Evolutionary conservation across 108 stramenopile genomes (phyloP).

Genomic region (Nitzschia sp.): DNA sequence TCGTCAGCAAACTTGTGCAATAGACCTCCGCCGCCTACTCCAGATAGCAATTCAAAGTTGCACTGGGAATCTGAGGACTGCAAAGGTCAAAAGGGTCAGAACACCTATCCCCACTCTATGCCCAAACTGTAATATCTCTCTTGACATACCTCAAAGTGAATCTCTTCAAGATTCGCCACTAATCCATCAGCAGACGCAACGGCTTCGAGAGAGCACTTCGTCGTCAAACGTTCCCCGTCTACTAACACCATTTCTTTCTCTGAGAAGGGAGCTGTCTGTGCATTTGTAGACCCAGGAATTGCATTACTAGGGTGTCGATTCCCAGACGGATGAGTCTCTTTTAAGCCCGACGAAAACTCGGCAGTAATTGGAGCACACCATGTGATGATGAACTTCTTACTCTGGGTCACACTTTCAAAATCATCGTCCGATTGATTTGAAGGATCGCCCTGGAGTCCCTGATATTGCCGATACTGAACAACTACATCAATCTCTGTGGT

Average conservation of each 20-base stretch:
- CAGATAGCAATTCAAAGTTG: conserved; percentile 16
- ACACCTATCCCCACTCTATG: neutral
- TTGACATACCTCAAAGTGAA: conserved; percentile 53
- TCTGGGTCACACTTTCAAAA: conserved; percentile 36
- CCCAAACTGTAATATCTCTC: neutral
- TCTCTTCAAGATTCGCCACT: conserved; percentile 38
- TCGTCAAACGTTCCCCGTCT: conserved; percentile 50
- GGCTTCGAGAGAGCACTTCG: conserved; percentile 49
- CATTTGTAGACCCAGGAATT: conserved; percentile 1
- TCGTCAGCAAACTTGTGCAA: conserved; percentile 25
- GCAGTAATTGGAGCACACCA: conserved; percentile 69
- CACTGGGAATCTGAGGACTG: neutral
- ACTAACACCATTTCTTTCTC: conserved; percentile 44
- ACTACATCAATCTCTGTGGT: conserved; percentile 46
- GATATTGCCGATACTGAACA: conserved; percentile 42
- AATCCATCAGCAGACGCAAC: conserved; percentile 39
- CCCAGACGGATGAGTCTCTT: conserved; percentile 55
- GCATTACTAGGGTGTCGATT: conserved; percentile 61
- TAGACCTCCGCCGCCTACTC: conserved; percentile 14
- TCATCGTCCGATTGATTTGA: conserved; percentile 10
- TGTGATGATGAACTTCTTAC: conserved; percentile 41
- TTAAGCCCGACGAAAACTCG: conserved; percentile 42
- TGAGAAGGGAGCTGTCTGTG: neutral
- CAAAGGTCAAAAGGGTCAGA: neutral
- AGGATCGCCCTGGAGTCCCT: conserved; percentile 9